Conservation (phyloP, 768 basidiomycete genomes). For the Polyporus arcularius region DNA sequence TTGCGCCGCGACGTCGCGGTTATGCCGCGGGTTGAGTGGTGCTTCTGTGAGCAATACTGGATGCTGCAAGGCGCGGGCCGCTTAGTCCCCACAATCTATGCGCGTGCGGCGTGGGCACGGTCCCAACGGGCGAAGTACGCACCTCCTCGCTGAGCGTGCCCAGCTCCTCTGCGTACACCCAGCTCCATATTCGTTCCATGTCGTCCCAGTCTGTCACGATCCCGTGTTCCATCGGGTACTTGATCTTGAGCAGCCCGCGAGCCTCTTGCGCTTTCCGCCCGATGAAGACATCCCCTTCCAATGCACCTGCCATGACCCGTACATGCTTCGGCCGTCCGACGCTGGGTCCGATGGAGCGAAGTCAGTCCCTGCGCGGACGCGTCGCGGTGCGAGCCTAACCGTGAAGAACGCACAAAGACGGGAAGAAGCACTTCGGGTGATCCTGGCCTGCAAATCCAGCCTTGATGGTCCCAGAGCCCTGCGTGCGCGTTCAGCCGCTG, state of each 20-base stretch:
- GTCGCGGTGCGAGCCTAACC: slow-evolving; percentile 32
- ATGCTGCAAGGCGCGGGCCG: slow-evolving; percentile 57
- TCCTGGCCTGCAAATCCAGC: slow-evolving; percentile 99
- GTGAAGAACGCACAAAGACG: slow-evolving; percentile 83
- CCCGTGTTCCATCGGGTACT: slow-evolving; percentile 99
- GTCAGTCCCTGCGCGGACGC: slow-evolving; percentile 15
- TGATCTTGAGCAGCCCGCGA: slow-evolving; percentile 93
- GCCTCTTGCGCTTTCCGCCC: slow-evolving; percentile 95
- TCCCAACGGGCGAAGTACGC: slow-evolving; percentile 14
- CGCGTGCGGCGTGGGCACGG: not conserved
- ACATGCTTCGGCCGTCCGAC: slow-evolving; percentile 97
- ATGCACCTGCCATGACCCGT: slow-evolving; percentile 95
- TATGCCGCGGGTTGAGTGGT: slow-evolving; percentile 93
- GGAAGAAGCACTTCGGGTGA: slow-evolving; percentile 99
- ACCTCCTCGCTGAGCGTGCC: slow-evolving; percentile 98
- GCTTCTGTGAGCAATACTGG: slow-evolving; percentile 97
- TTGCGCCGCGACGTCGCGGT: slow-evolving; percentile 95
- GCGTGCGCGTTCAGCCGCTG: slow-evolving; percentile 10
- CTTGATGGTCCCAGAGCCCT: slow-evolving; percentile 99
- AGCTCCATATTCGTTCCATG: slow-evolving; percentile 99
- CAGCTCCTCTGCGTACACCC: slow-evolving; percentile 95
- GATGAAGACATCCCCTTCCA: slow-evolving; percentile 96
- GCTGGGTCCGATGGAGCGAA: slow-evolving; percentile 40
- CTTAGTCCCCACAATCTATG: not conserved
- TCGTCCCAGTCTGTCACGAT: slow-evolving; percentile 99